Percentiles rank a stretch among this genome's conserved stretches.
Evolutionary conservation across 495 filamentous ascomycete genomes (phyloP).

Genomic region (Penicillium malachiteum): DNA sequence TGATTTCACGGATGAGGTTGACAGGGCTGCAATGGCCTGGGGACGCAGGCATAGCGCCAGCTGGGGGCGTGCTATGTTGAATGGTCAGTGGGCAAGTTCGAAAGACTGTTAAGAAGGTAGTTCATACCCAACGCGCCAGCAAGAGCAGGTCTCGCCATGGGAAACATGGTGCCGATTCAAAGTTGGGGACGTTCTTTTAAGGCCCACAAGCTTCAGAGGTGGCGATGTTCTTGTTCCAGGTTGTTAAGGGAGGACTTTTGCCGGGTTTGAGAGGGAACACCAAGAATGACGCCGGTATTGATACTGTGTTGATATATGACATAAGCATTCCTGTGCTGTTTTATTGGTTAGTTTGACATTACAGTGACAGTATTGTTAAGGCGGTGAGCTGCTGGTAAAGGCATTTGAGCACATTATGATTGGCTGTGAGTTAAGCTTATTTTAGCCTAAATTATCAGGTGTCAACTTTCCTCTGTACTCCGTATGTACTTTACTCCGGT

Average conservation of each 20-base stretch:
- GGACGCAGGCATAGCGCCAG: conserved; percentile 21
- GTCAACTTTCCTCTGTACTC: neutral
- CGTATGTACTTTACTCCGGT: too few species aligned
- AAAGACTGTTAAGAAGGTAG: neutral
- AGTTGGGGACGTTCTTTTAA: neutral
- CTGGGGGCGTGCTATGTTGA: conserved; percentile 28
- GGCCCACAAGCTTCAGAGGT: conserved; percentile 14
- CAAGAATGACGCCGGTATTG: conserved; percentile 13
- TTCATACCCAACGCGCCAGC: conserved; percentile 34
- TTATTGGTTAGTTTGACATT: conserved; percentile 10
- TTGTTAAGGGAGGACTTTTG: conserved; percentile 23
- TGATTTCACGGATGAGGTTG: conserved; percentile 42
- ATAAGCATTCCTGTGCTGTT: conserved; percentile 8
- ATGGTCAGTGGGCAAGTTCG: conserved; percentile 13
- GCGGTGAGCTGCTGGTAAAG: conserved; percentile 23
- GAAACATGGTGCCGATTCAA: conserved; percentile 26
- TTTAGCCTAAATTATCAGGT: neutral
- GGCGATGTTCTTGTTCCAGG: conserved; percentile 16
- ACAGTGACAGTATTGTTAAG: conserved; percentile 18
- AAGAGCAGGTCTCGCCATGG: conserved; percentile 29
- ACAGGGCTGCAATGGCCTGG: conserved; percentile 36
- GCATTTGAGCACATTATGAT: conserved; percentile 19
- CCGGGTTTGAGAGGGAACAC: conserved; percentile 15
- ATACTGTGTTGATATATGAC: conserved; percentile 7
- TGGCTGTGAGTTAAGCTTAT: conserved; percentile 8